phyloP scores from a whole-genome alignment of 1,284 basidiomycete species.

The Ceratobasidium sp. region DNA sequence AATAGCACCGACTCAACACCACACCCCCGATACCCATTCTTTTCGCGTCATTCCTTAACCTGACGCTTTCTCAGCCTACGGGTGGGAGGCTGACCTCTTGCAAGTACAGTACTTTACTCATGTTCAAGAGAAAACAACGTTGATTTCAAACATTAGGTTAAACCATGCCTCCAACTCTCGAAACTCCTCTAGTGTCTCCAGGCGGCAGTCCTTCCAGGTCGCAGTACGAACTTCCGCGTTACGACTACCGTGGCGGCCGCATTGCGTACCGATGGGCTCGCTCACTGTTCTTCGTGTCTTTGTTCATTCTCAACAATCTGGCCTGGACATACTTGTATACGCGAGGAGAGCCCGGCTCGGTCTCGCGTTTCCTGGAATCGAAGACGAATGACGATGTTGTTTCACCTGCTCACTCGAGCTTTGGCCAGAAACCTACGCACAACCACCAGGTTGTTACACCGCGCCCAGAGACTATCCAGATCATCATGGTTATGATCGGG shows the following conservation, averaged over 20 bases:
- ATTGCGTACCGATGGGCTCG: constrained; percentile 15
- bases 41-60: constrained; percentile 2
- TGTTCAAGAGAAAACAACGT: neutral
- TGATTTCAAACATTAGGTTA: neutral
- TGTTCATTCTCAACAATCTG: constrained; percentile 28
- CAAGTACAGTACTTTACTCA: neutral
- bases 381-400: constrained; percentile 2
- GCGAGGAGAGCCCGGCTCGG: neutral
- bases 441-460: constrained; percentile 12
- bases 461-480: constrained; percentile 32
- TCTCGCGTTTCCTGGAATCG: constrained; percentile 11
- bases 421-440: neutral
- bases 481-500: constrained; percentile 45
- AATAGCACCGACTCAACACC: neutral
- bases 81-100: neutral
- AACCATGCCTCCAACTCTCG: constrained; percentile 18
- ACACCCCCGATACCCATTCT: neutral
- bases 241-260: constrained; percentile 23
- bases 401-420: constrained; percentile 8
- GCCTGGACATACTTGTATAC: constrained; percentile 40
- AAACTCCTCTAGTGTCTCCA: constrained; percentile 36
- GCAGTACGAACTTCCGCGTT: constrained; percentile 6
- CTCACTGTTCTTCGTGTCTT: constrained; percentile 12
- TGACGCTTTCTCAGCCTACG: neutral
- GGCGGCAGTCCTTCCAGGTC: constrained; percentile 14